These are phyloP conservation scores for Fusarium mexicanum DNA, from an alignment of 2,329 filamentous ascomycete genomes.

Conservation along the genomic window DNA sequence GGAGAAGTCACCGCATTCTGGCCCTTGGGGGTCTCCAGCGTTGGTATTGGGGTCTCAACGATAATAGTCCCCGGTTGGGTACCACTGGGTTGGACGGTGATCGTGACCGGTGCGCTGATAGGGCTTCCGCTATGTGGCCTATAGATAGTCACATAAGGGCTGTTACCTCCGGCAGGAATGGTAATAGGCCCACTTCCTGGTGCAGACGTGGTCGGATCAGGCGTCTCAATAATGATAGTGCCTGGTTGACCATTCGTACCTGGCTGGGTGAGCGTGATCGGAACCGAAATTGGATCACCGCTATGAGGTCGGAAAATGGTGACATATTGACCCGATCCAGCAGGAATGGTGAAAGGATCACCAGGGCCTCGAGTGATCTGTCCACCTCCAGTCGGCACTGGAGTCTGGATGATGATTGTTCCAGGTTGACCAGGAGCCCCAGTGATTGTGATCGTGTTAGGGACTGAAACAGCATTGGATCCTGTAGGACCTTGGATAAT, in stretches of 20 bases:
- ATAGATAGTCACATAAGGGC: constrained; percentile 23
- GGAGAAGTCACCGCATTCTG: constrained; percentile 15
- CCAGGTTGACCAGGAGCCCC: constrained; percentile 21
- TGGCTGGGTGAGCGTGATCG: constrained; percentile 29
- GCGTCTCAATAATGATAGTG: constrained; percentile 28
- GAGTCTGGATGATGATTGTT: constrained; percentile 31
- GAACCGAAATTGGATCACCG: constrained; percentile 23
- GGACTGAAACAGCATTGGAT: constrained; percentile 8
- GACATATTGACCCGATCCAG: constrained; percentile 9
- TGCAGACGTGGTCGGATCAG: constrained; percentile 7
- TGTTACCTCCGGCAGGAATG: constrained; percentile 13
- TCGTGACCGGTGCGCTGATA: constrained; percentile 11
- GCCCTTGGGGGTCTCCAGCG: constrained; percentile 18
- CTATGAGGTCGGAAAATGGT: constrained; percentile 30
- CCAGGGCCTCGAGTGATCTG: constrained; percentile 1
- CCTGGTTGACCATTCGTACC: constrained; percentile 20
- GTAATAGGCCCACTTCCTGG: constrained; percentile 22
- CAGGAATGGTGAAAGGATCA: constrained; percentile 22
- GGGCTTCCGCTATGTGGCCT: constrained; percentile 17
- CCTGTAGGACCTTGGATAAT: constrained; percentile 27
- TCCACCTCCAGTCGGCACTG: background rate
- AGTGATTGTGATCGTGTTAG: constrained; percentile 22
- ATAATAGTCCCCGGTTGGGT: constrained; percentile 22
- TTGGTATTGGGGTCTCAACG: constrained; percentile 23
- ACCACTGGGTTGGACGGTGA: constrained; percentile 11